A percentile compares a stretch with the other conserved stretches of the same genome.
These are phyloP conservation scores for Vitis hybrid DNA, from an alignment of 177 flowering plant genomes.

Conservation along the genomic window DNA sequence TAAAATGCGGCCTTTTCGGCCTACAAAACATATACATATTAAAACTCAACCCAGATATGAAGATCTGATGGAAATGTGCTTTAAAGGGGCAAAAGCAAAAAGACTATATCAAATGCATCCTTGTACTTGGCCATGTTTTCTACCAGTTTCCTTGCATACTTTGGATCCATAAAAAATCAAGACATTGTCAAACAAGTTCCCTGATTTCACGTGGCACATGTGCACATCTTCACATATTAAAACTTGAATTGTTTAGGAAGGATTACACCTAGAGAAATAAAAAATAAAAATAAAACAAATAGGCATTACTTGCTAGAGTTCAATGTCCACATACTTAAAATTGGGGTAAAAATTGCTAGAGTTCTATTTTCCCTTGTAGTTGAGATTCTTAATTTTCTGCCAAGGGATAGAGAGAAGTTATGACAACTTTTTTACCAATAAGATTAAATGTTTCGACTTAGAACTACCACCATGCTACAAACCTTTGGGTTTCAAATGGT, in stretches of 20 bases:
- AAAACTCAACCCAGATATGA: neutral
- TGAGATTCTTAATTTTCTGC: conserved; percentile 97
- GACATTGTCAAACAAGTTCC: conserved; percentile 84
- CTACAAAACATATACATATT: conserved; percentile 31
- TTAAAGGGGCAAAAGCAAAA: neutral
- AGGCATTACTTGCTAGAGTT: conserved; percentile 87
- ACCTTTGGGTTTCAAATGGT: conserved; percentile 60
- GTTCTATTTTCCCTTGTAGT: conserved; percentile 94
- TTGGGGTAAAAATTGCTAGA: conserved; percentile 56
- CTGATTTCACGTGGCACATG: conserved; percentile 71
- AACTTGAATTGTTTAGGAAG: neutral
- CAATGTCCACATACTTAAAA: conserved; percentile 91
- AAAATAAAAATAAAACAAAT: neutral
- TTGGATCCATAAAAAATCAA: conserved; percentile 74
- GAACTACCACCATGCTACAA: conserved; percentile 3
- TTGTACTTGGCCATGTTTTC: conserved; percentile 75
- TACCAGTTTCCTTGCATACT: conserved; percentile 76
- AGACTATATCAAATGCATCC: conserved; percentile 46
- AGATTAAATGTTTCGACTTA: neutral
- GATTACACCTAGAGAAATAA: neutral
- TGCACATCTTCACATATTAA: neutral
- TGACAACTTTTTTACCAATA: neutral
- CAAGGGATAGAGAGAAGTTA: neutral
- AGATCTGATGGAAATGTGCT: neutral
- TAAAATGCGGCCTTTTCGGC: conserved; percentile 95